Evolutionary conservation across 345 rosid genomes (phyloP).

Genomic region (Tarenaya hassleriana): DNA sequence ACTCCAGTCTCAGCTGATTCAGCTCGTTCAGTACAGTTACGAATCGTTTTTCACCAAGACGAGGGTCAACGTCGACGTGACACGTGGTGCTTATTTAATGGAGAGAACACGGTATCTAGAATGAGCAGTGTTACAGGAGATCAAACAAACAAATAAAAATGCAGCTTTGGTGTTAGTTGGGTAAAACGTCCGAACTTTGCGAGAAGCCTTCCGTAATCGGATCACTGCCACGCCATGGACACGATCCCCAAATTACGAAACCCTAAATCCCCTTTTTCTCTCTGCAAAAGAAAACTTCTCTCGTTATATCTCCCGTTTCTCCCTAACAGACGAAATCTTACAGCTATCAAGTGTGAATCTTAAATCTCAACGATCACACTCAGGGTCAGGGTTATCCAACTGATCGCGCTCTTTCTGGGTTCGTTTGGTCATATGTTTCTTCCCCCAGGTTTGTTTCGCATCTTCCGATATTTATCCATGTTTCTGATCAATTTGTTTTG

Average conservation of each 20-base stretch:
- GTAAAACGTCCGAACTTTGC: constrained; percentile 31
- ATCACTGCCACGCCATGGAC: too few species aligned
- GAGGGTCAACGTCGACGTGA: constrained; percentile 6
- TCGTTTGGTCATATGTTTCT: neutral
- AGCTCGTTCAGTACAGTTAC: neutral
- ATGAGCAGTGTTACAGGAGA: constrained; percentile 1
- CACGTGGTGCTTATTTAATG: constrained; percentile 9
- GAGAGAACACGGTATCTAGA: constrained; percentile 3
- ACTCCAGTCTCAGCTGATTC: neutral
- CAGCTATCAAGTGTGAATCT: constrained; percentile 6
- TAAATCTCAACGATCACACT: neutral
- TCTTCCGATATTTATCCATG: neutral
- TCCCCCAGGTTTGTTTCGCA: neutral
- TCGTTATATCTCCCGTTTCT: neutral
- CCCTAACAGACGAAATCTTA: constrained; percentile 9
- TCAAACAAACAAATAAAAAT: constrained; percentile 18
- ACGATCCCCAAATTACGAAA: constrained; percentile 14
- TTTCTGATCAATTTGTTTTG: neutral
- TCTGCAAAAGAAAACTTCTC: neutral
- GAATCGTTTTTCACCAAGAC: neutral
- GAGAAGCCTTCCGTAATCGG: constrained; percentile 31
- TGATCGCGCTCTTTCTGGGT: neutral
- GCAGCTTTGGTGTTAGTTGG: constrained; percentile 28
- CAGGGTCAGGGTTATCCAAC: too few species aligned
- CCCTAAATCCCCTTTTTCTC: constrained; percentile 26